phyloP scores from a whole-genome alignment of 2,329 filamentous ascomycete species.

The Scolecobasidium constrictum region DNA sequence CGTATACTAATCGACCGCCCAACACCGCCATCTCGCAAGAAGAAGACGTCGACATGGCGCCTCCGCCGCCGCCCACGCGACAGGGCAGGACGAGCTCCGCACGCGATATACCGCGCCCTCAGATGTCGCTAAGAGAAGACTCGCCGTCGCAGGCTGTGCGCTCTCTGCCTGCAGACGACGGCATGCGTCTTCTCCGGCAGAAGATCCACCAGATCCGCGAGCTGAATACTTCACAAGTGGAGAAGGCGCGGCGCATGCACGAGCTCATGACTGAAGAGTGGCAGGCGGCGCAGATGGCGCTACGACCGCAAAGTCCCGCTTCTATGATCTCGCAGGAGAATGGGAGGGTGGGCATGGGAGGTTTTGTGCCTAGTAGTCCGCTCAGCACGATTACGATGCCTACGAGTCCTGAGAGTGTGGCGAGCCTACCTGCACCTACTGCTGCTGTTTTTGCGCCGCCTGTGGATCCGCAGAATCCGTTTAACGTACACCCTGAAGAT shows the following conservation, averaged over 20 bases:
- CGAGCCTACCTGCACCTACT: too few species aligned
- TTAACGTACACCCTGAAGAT: constrained; percentile 21
- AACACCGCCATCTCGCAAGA: neutral
- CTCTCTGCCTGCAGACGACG: constrained; percentile 38
- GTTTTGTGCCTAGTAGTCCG: constrained; percentile 1
- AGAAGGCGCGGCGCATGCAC: constrained; percentile 39
- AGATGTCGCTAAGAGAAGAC: neutral
- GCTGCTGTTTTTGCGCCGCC: neutral
- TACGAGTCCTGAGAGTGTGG: neutral
- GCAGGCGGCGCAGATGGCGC: constrained; percentile 13
- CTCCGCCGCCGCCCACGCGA: neutral
- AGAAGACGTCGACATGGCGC: neutral
- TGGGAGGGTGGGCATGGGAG: neutral
- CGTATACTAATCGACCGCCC: neutral
- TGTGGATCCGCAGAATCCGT: constrained; percentile 24
- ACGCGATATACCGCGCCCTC: neutral
- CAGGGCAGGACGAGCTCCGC: neutral
- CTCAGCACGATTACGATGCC: neutral
- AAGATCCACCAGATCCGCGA: constrained; percentile 37
- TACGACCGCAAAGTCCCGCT: constrained; percentile 5
- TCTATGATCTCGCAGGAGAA: neutral
- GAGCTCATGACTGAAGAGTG: constrained; percentile 39
- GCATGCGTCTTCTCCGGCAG: constrained; percentile 34
- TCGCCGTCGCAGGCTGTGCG: constrained; percentile 8
- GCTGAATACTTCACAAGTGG: constrained; percentile 30